Evolutionary conservation across 2,329 filamentous ascomycete species (phyloP).

Genomic region (Magnaporthiopsis poae): DNA sequence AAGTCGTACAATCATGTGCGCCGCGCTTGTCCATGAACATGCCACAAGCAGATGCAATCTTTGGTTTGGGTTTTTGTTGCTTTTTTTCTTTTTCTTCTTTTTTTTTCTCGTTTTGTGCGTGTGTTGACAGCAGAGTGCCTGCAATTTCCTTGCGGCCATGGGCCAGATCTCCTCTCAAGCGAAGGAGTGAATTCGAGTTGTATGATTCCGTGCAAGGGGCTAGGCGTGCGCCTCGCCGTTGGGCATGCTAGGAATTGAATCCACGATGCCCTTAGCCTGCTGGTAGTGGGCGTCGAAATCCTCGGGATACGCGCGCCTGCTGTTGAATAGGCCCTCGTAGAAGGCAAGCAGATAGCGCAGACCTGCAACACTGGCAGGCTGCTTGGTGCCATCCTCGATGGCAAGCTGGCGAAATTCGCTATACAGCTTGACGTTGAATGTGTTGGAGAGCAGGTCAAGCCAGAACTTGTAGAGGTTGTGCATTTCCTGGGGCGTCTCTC

Average conservation of each 20-base stretch:
- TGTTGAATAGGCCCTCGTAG: conserved; percentile 34
- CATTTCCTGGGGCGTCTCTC: conserved; percentile 45
- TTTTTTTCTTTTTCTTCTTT: background rate
- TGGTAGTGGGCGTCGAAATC: conserved; percentile 20
- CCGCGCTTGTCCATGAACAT: background rate
- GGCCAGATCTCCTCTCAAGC: background rate
- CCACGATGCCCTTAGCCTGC: conserved; percentile 17
- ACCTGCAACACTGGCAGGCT: conserved; percentile 39
- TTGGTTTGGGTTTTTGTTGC: background rate
- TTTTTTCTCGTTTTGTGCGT: background rate
- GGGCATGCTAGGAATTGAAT: conserved; percentile 1
- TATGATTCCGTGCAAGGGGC: conserved; percentile 4
- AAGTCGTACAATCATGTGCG: background rate
- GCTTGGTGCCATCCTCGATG: conserved; percentile 49
- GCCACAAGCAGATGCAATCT: background rate
- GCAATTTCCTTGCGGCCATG: background rate
- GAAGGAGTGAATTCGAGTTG: background rate
- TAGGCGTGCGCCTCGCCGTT: conserved; percentile 12
- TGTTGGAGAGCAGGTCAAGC: conserved; percentile 60
- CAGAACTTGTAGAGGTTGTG: conserved; percentile 64
- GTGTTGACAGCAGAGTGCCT: background rate
- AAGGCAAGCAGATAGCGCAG: conserved; percentile 55
- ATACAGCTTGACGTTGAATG: conserved; percentile 69
- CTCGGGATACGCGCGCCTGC: conserved; percentile 17
- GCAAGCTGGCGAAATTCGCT: conserved; percentile 61